phyloP scores from a whole-genome alignment of 257 asterid species.

The Fraxinus quadrangulata region DNA sequence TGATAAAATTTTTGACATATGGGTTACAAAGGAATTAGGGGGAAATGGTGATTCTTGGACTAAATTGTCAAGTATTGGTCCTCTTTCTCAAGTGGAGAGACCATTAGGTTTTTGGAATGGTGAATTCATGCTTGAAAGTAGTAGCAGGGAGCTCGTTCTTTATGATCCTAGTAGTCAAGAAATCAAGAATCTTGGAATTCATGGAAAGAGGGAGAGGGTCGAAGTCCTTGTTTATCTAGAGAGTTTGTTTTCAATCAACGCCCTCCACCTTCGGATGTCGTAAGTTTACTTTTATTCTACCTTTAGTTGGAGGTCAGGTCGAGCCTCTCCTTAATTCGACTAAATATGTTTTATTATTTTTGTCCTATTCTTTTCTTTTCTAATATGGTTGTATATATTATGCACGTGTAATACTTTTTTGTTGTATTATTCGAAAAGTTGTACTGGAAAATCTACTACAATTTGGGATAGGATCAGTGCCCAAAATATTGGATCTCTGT shows the following conservation, averaged over 20 bases:
- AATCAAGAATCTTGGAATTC: constrained; percentile 39
- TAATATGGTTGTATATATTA: too few relatives aligned
- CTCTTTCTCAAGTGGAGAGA: constrained; percentile 48
- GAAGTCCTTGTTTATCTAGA: constrained; percentile 46
- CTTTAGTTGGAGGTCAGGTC: too few relatives aligned
- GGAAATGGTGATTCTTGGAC: constrained; percentile 33
- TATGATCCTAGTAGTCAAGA: constrained; percentile 24
- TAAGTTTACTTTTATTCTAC: background rate
- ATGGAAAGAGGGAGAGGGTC: constrained; percentile 60
- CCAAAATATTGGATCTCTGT: too few relatives aligned
- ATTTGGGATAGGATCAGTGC: too few relatives aligned
- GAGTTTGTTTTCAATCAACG: constrained; percentile 38
- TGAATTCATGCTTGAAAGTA: constrained; percentile 44
- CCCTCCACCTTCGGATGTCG: background rate
- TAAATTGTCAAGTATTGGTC: constrained; percentile 45
- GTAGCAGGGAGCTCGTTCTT: constrained; percentile 40
- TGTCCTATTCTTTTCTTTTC: too few relatives aligned
- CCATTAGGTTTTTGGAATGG: constrained; percentile 54
- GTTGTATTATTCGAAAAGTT: too few relatives aligned
- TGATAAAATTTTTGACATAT: constrained; percentile 44
- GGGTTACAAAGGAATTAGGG: constrained; percentile 44
- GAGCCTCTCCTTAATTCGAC: too few relatives aligned
- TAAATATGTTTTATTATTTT: too few relatives aligned
- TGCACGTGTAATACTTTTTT: too few relatives aligned
- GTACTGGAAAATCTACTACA: too few relatives aligned